Evolutionary conservation across 345 rosid genomes (phyloP).

Genomic region (Turnera subulata): DNA sequence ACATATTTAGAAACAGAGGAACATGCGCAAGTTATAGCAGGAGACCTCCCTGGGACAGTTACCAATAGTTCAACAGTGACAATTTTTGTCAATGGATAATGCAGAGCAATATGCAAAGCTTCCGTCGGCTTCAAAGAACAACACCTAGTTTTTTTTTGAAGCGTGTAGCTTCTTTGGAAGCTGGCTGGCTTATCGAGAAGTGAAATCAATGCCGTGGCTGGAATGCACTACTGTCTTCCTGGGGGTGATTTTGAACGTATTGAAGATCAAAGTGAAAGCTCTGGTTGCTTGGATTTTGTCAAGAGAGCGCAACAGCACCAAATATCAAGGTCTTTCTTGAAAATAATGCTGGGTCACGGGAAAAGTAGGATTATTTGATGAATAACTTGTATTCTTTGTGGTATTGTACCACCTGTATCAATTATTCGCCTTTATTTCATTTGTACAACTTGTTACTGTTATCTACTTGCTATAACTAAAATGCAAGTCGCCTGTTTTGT

Average conservation of each 20-base stretch:
- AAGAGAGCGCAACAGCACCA: neutral
- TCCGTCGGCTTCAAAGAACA: no score
- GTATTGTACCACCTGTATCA: neutral
- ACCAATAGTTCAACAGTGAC: neutral
- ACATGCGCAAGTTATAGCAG: neutral
- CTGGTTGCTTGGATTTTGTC: neutral
- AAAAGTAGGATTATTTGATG: neutral
- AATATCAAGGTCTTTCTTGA: neutral
- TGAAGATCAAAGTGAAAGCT: no score
- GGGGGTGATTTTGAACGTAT: no score
- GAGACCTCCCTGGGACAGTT: neutral
- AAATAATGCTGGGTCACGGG: neutral
- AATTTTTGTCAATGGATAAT: neutral
- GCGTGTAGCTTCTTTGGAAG: neutral
- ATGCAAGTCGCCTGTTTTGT: constrained; percentile 7
- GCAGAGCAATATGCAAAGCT: neutral
- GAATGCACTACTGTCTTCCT: no score
- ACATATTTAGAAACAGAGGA: neutral
- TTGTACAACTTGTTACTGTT: neutral
- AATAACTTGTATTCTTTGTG: neutral
- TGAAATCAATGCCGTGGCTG: no score
- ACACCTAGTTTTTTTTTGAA: no score
- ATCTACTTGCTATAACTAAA: neutral
- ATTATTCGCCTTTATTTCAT: neutral
- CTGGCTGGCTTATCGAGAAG: neutral